Conservation (phyloP, 805 yeast genomes). For the Candida fluviatilis region DNA sequence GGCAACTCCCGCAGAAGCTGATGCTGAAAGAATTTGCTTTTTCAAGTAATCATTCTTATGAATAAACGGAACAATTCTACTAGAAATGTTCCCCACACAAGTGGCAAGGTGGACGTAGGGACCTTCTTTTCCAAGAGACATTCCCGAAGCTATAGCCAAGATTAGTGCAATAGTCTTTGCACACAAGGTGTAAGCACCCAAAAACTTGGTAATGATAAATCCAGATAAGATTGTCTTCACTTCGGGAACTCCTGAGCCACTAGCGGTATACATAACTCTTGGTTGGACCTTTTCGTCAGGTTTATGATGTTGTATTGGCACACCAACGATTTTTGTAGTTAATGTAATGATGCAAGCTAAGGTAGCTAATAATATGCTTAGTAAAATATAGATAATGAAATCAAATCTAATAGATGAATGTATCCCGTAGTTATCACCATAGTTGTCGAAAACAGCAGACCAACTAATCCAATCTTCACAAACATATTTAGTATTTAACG, state of each 20-base stretch:
- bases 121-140: slow-evolving; percentile 58
- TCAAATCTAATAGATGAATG: slow-evolving; percentile 19
- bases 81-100: slow-evolving; percentile 52
- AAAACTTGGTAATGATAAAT: slow-evolving; percentile 48
- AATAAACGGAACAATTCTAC: slow-evolving; percentile 44
- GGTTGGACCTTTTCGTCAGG: slow-evolving; percentile 7
- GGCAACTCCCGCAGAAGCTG: slow-evolving; percentile 58
- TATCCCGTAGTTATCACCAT: no score
- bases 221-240: slow-evolving; percentile 59
- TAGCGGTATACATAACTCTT: slow-evolving; percentile 43
- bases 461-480: slow-evolving; percentile 45
- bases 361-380: slow-evolving; percentile 41
- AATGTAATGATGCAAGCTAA: slow-evolving; percentile 44
- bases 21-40: slow-evolving; percentile 51
- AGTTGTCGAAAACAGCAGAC: slow-evolving; percentile 27
- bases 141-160: slow-evolving; percentile 54
- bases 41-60: slow-evolving; percentile 45
- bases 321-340: slow-evolving; percentile 36
- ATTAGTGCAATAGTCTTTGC: slow-evolving; percentile 46
- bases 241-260: slow-evolving; percentile 61
- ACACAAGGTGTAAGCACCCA: slow-evolving; percentile 49
- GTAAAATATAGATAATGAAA: slow-evolving; percentile 29
- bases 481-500: slow-evolving; percentile 11
- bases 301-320: slow-evolving; percentile 1
- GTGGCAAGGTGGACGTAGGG: slow-evolving; percentile 60